A percentile compares a stretch with the other conserved stretches of the same genome.
phyloP scores from a whole-genome alignment of 345 rosid species.

The Camelina hispida region DNA sequence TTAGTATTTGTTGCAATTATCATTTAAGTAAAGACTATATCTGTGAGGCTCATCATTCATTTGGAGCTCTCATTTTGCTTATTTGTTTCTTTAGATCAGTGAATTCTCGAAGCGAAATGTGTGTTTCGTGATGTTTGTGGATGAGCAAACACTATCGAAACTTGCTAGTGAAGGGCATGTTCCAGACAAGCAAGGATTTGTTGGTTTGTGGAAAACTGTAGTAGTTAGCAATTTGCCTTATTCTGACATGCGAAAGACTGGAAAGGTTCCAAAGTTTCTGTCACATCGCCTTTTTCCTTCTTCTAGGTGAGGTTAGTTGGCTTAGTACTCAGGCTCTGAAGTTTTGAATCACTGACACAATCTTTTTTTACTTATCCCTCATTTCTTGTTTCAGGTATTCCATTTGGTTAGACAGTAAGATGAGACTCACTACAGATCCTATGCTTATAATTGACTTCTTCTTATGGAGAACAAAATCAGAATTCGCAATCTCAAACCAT shows the following conservation, averaged over 20 bases:
- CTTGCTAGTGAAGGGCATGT: slow-evolving; percentile 74
- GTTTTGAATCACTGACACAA: slow-evolving; percentile 10
- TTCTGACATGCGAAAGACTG: slow-evolving; percentile 79
- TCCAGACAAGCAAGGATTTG: slow-evolving; percentile 71
- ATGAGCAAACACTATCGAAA: slow-evolving; percentile 77
- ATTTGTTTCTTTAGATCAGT: slow-evolving; percentile 66
- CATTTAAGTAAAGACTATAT: not conserved
- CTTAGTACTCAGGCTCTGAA: slow-evolving; percentile 32
- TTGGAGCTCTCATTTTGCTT: slow-evolving; percentile 22
- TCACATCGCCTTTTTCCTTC: slow-evolving; percentile 95
- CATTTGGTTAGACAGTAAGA: slow-evolving; percentile 94
- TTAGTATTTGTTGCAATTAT: not conserved
- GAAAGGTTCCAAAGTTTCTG: slow-evolving; percentile 92
- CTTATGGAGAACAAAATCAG: slow-evolving; percentile 81
- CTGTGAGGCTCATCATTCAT: not conserved
- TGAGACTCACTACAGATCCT: slow-evolving; percentile 86
- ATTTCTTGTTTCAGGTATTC: slow-evolving; percentile 67
- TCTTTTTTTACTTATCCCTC: not conserved
- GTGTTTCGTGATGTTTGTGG: slow-evolving; percentile 90
- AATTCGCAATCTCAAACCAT: slow-evolving; percentile 95
- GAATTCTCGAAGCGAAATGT: slow-evolving; percentile 81
- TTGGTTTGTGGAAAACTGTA: slow-evolving; percentile 89
- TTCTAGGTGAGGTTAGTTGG: slow-evolving; percentile 64
- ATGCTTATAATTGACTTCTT: slow-evolving; percentile 79
- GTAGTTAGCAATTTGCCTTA: slow-evolving; percentile 80